Evolutionary conservation across 148 eudicot species (phyloP), one percentile per base, ranked within the genome.

Genomic region (Pharnaceum exiguum): DNA sequence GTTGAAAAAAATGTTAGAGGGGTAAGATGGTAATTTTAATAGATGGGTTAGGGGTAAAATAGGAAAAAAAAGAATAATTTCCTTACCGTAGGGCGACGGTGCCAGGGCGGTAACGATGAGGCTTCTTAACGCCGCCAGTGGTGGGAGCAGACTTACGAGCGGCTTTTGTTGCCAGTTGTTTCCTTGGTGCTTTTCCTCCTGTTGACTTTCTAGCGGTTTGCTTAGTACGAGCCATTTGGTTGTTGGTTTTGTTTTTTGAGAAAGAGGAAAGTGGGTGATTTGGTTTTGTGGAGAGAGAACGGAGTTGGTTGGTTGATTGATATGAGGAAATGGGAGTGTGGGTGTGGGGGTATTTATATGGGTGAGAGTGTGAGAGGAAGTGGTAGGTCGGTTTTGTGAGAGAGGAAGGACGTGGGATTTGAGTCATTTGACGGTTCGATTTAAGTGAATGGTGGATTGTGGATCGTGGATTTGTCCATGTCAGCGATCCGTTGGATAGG

Each of bases 101-200:
- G 55, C 84, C 82, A 16, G 91, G 91, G 4, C 84, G 80, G 57
- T 81, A 81, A 62, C 84, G 87, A 21, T 81, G 90, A 56, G 86
- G 86, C 57, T 78, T 81, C 84, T 81, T 81, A 24, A 81, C 86
- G 54, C 87, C 87, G 5, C 82, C 91, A 10, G 86, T 78, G 0
- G 86, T 84, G 1, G 86, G 86, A 15, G 86, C 84, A 0, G 82
- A 78, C 46, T 84, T 84, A 46, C 90, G 75, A 0, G 86, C 86
- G 53, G 86, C 82, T 83, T 77, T 68, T 4, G 43, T 19, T 5
- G 72, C 72, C n/a, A 68, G 72, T 33, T 60, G 66, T 55, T 68
- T 68, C 66, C 72, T 68, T 0, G 72, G 72, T 26, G 72, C 72
- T 25, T 70, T 68, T n/a, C 72, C 72, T 44, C 72, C 72, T 18